Conservation (phyloP, 2,329 filamentous ascomycete genomes). For the Annulohypoxylon truncatum region DNA sequence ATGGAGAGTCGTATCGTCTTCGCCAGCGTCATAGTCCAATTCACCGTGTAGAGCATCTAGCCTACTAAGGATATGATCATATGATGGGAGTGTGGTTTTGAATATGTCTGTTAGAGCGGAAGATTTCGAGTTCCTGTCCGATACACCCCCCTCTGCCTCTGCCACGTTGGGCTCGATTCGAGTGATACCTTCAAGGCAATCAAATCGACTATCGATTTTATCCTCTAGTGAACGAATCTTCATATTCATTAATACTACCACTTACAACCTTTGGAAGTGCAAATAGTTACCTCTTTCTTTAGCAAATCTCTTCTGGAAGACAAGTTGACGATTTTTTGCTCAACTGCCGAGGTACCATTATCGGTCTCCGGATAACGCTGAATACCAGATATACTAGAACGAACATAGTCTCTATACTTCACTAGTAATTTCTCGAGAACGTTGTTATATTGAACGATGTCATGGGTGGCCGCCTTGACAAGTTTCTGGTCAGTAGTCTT, state of each 20-base stretch:
- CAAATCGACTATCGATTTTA: slow-evolving; percentile 8
- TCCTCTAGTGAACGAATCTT: slow-evolving; percentile 27
- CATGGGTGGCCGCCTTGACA: slow-evolving; percentile 23
- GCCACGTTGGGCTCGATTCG: not conserved
- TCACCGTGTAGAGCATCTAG: slow-evolving; percentile 43
- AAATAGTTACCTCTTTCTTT: slow-evolving; percentile 23
- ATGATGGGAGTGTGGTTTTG: slow-evolving; percentile 28
- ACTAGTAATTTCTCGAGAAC: slow-evolving; percentile 24
- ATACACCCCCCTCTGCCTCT: not conserved
- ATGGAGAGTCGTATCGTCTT: slow-evolving; percentile 35
- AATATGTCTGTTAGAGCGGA: slow-evolving; percentile 14
- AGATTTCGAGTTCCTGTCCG: not conserved
- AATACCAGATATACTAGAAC: slow-evolving; percentile 20
- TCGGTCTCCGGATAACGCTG: slow-evolving; percentile 4
- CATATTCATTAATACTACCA: slow-evolving; percentile 3
- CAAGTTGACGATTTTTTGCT: slow-evolving; percentile 26
- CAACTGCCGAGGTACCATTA: not conserved
- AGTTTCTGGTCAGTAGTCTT: slow-evolving; percentile 10
- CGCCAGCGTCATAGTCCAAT: slow-evolving; percentile 30
- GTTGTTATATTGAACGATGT: slow-evolving; percentile 32
- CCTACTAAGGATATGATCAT: slow-evolving; percentile 44
- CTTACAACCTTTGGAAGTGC: not conserved
- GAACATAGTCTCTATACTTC: slow-evolving; percentile 34
- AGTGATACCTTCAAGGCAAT: slow-evolving; percentile 3
- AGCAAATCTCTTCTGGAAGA: slow-evolving; percentile 22